These are phyloP conservation scores for Zopfia rhizophila DNA, from an alignment of 2,329 filamentous ascomycete species.

Conservation along the genomic window DNA sequence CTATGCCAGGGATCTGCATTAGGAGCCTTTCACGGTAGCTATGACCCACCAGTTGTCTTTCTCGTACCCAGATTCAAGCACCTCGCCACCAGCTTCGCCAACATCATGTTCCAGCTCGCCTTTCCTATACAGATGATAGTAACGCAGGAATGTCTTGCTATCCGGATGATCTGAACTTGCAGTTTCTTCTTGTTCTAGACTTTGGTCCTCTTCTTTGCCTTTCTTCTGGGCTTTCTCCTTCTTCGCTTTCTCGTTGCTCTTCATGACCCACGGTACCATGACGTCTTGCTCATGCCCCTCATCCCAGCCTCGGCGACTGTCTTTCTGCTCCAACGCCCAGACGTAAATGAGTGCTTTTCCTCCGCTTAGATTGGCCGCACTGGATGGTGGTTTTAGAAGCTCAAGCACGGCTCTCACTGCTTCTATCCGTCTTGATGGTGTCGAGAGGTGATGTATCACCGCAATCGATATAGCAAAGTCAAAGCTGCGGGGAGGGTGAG, in stretches of 20 bases:
- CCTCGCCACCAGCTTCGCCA: constrained; percentile 74
- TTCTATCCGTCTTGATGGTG: constrained; percentile 74
- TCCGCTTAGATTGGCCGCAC: constrained; percentile 20
- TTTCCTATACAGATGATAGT: constrained; percentile 91
- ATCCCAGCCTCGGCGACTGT: constrained; percentile 88
- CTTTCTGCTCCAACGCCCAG: constrained; percentile 93
- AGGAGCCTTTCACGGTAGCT: too few species aligned
- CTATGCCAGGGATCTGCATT: too few species aligned
- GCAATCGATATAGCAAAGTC: constrained; percentile 96
- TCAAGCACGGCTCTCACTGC: constrained; percentile 78
- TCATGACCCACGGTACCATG: constrained; percentile 93
- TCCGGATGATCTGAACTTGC: constrained; percentile 22
- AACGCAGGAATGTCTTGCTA: constrained; percentile 79
- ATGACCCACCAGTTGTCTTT: constrained; percentile 99
- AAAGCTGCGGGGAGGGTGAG: constrained; percentile 73
- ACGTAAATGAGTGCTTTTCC: constrained; percentile 86
- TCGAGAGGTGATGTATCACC: constrained; percentile 93
- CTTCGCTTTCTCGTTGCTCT: constrained; percentile 39
- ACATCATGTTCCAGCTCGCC: constrained; percentile 89
- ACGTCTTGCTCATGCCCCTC: constrained; percentile 86
- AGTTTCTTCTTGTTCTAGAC: constrained; percentile 31
- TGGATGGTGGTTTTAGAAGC: constrained; percentile 61
- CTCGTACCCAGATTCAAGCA: constrained; percentile 88
- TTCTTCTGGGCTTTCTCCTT: constrained; percentile 43
- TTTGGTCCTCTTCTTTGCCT: constrained; percentile 13